Base-by-base conservation (phyloP, 441 rosid species). In the Euphorbia corollata region DNA sequence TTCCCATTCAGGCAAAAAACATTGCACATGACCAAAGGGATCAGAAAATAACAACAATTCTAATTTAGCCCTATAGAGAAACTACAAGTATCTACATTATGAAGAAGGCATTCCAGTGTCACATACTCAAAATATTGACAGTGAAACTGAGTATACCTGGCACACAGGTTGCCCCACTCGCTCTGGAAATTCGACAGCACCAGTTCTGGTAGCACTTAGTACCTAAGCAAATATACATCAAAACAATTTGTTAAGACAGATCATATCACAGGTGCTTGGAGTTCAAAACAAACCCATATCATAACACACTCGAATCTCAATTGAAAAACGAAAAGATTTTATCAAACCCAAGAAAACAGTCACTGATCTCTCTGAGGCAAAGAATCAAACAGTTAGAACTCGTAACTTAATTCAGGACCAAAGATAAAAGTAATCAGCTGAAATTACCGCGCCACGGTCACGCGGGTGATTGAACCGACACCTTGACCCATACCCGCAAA, bases 381-480 rank as follows among this genome's bases (percentile, higher is more conserved):
- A 16, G 8, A 68, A 67, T 47, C 60, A 53, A 24, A 61, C 51
- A 54, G 15, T 20, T 20, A 20, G 12, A 48, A 67, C 66, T 22
- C 36, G 23, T 13, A 65, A 70, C 57, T 20, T 2, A 27, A 27
- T 27, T 27, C 32, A 27, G 32, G 32, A 27, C 32, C 32, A 27
- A 27, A 73, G 72, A 64, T 22, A 32, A 27, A 47, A 63, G 20
- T 38, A 69, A 64, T 5, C 67, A 47, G 56, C 48, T 34, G 58
- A 59, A 78, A 75, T 74, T 88, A 92, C 98, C 86, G 72, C 73
- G 63, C 74, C 75, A 59, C 87, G 91, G 77, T 92, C 86, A 53
- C 77, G 91, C 24, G 98, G 97, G 74, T 92, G 98, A 76, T 92
- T 92, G 84, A 82, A 92, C 81, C 92, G 94, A 85, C 98, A 92